These are phyloP conservation scores for Volvox reticuliferus DNA, from an alignment of 139 green algal species.

Conservation along the genomic window DNA sequence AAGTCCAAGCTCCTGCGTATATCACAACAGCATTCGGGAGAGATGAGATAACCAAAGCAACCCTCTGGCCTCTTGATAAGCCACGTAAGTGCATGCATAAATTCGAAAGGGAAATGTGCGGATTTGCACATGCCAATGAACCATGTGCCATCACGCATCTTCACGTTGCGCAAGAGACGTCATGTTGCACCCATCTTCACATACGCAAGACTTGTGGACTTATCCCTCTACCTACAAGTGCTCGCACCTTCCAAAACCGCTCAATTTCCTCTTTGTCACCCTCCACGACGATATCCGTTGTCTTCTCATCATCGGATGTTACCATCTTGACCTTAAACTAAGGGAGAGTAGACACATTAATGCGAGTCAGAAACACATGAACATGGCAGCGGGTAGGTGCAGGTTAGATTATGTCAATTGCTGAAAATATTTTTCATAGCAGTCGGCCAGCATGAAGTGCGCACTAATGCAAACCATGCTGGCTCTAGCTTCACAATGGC, in stretches of 20 bases:
- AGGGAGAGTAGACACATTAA: background rate
- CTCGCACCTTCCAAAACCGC: conserved; percentile 79
- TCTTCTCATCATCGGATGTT: conserved; percentile 85
- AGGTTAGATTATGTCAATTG: too few species aligned
- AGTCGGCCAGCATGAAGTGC: too few species aligned
- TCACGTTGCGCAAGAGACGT: background rate
- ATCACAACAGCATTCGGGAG: background rate
- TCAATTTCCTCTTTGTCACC: conserved; percentile 92
- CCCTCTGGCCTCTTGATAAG: too few species aligned
- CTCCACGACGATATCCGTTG: conserved; percentile 90
- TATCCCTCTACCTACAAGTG: background rate
- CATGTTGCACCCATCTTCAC: background rate
- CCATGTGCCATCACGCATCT: background rate
- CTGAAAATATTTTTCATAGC: too few species aligned
- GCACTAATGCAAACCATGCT: too few species aligned
- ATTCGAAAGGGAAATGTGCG: background rate
- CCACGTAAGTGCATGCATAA: too few species aligned
- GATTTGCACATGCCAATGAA: background rate
- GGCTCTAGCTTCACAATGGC: too few species aligned
- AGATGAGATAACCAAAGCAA: background rate
- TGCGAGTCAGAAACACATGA: too few species aligned
- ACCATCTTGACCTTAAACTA: conserved; percentile 89
- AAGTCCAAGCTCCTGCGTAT: conserved; percentile 74
- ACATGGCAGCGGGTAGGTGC: too few species aligned
- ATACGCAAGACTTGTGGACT: background rate